Evolutionary conservation across 1,284 basidiomycete genomes (phyloP).

Genomic region (Ceratobasidium papillatum): DNA sequence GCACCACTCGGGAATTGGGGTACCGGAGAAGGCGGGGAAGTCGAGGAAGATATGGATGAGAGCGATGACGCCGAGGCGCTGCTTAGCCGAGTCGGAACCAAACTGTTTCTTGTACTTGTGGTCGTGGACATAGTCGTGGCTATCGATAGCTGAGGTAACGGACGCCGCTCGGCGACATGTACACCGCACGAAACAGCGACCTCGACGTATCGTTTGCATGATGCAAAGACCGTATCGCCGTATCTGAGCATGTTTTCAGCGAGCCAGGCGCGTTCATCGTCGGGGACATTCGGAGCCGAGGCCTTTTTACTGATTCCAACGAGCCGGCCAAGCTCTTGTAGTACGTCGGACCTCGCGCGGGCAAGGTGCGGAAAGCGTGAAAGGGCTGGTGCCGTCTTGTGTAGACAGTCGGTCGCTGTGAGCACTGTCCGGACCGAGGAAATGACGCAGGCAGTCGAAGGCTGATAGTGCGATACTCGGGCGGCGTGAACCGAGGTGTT

Average conservation of each 20-base stretch:
- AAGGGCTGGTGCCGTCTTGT: slow-evolving; percentile 80
- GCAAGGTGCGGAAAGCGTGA: slow-evolving; percentile 54
- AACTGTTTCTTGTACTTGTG: background rate
- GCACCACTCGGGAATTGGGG: slow-evolving; percentile 74
- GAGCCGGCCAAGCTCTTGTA: slow-evolving; percentile 83
- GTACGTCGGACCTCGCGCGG: slow-evolving; percentile 53
- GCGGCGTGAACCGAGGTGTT: slow-evolving; percentile 83
- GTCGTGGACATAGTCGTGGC: background rate
- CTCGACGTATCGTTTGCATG: slow-evolving; percentile 33
- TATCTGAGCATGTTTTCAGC: slow-evolving; percentile 76
- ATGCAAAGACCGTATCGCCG: slow-evolving; percentile 76
- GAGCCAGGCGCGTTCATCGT: slow-evolving; percentile 56
- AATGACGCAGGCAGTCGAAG: slow-evolving; percentile 88
- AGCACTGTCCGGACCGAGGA: slow-evolving; percentile 93
- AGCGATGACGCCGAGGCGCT: slow-evolving; percentile 55
- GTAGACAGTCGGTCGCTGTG: slow-evolving; percentile 84
- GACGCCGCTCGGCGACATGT: slow-evolving; percentile 12
- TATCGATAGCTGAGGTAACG: background rate
- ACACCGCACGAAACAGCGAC: slow-evolving; percentile 33
- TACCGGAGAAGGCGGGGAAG: slow-evolving; percentile 57
- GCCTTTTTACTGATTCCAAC: slow-evolving; percentile 86
- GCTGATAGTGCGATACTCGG: slow-evolving; percentile 82
- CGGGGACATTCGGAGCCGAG: slow-evolving; percentile 47
- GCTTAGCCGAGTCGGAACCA: background rate
- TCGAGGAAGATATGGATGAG: slow-evolving; percentile 67